Percentiles rank a stretch among this genome's conserved stretches.
These are phyloP conservation scores for Emydomyces testavorans DNA, from an alignment of 2,329 filamentous ascomycete species.

Conservation along the genomic window DNA sequence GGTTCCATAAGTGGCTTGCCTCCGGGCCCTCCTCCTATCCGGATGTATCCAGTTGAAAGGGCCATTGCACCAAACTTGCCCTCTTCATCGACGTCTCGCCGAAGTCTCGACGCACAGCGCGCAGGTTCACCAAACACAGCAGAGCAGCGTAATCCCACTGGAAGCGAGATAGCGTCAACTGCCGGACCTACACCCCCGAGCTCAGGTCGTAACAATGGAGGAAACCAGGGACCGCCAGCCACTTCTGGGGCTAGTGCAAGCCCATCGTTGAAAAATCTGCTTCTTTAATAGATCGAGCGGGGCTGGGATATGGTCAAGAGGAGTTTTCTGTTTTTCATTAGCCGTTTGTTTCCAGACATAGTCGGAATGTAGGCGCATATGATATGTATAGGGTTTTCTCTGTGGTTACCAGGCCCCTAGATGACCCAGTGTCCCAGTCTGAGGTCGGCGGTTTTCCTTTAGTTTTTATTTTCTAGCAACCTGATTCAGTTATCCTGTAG, in stretches of 20 bases:
- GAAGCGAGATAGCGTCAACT: neutral
- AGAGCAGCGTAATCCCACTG: constrained; percentile 8
- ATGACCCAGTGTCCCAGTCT: neutral
- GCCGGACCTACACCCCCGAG: constrained; percentile 21
- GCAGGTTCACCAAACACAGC: constrained; percentile 23
- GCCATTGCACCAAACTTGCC: constrained; percentile 25
- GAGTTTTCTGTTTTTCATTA: constrained; percentile 17
- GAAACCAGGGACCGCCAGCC: constrained; percentile 14
- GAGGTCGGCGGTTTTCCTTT: neutral
- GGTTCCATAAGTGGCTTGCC: constrained; percentile 24
- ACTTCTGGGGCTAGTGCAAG: constrained; percentile 59
- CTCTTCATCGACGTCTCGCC: constrained; percentile 29
- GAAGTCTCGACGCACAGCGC: constrained; percentile 27
- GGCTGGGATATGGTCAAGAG: neutral
- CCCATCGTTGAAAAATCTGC: constrained; percentile 61
- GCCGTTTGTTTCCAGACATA: constrained; percentile 15
- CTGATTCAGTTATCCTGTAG: too few species aligned
- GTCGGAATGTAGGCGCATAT: constrained; percentile 5
- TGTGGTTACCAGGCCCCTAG: neutral
- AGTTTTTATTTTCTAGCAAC: too few species aligned
- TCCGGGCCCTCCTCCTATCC: constrained; percentile 28
- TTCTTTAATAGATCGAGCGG: constrained; percentile 40
- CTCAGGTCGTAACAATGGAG: constrained; percentile 20
- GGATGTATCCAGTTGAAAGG: constrained; percentile 31
- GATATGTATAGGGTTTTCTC: neutral